Conservation (phyloP, 2,329 filamentous ascomycete genomes). For the Fusarium caatingaense region DNA sequence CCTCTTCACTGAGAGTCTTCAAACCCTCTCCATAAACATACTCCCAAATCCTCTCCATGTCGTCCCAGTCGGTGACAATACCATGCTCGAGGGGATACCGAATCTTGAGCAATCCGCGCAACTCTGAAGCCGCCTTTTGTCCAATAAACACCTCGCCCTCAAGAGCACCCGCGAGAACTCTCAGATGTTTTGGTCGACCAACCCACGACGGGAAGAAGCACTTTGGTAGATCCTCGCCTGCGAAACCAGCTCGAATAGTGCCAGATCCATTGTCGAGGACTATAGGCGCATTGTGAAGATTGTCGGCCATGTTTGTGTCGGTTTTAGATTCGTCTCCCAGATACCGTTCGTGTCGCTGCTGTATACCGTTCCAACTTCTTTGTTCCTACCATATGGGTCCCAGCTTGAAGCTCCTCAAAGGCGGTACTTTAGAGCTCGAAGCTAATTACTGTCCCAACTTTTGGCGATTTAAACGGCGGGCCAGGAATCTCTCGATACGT, state of each 20-base stretch:
- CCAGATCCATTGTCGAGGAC: slow-evolving; percentile 99
- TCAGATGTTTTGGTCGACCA: slow-evolving; percentile 92
- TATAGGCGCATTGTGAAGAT: slow-evolving; percentile 95
- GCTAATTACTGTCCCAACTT: slow-evolving; percentile 18
- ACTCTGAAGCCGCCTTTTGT: slow-evolving; percentile 84
- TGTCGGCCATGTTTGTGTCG: slow-evolving; percentile 62
- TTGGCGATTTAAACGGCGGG: slow-evolving; percentile 19
- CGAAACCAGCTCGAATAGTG: slow-evolving; percentile 96
- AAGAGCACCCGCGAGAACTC: slow-evolving; percentile 93
- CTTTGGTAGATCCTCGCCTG: slow-evolving; percentile 94
- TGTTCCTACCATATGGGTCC: slow-evolving; percentile 29
- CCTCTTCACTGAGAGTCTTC: slow-evolving; percentile 97
- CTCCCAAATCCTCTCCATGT: slow-evolving; percentile 99
- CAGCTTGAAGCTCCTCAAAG: slow-evolving; percentile 38
- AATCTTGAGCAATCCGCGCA: slow-evolving; percentile 94
- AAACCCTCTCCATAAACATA: slow-evolving; percentile 96
- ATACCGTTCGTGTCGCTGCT: slow-evolving; percentile 21
- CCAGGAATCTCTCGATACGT: slow-evolving; percentile 5
- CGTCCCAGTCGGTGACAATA: slow-evolving; percentile 99
- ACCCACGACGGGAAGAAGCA: slow-evolving; percentile 98
- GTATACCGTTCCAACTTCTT: slow-evolving; percentile 37
- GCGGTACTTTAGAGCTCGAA: slow-evolving; percentile 34
- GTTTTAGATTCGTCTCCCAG: slow-evolving; percentile 8
- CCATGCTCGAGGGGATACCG: slow-evolving; percentile 95
- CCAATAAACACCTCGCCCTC: slow-evolving; percentile 99